These are phyloP conservation scores for Lipomyces yamadae DNA, from an alignment of 805 yeast species.

Conservation along the genomic window DNA sequence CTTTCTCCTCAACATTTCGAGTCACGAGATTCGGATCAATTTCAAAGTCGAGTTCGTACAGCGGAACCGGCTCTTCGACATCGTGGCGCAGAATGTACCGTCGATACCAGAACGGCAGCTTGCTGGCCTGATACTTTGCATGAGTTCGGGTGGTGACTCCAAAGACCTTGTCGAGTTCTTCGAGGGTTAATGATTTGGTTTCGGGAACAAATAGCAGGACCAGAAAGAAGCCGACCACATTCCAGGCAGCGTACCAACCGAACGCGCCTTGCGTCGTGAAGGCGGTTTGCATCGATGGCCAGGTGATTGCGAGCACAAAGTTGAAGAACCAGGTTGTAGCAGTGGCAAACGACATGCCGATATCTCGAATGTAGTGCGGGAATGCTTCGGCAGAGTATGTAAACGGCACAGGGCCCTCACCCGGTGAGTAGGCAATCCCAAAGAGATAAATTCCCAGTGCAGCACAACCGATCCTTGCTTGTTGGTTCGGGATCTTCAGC, in stretches of 20 bases:
- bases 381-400: constrained; percentile 85
- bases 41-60: constrained; percentile 10
- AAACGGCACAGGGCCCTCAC: constrained; percentile 90
- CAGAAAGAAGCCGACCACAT: constrained; percentile 70
- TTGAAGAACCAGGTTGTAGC: constrained; percentile 61
- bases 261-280: constrained; percentile 84
- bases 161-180: constrained; percentile 55
- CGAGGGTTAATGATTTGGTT: constrained; percentile 64
- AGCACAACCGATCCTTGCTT: constrained; percentile 65
- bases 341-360: constrained; percentile 80
- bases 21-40: not conserved
- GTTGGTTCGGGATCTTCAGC: constrained; percentile 63
- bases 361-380: constrained; percentile 76
- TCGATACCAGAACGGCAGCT: constrained; percentile 52
- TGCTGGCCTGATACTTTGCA: constrained; percentile 25
- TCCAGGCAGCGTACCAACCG: constrained; percentile 89
- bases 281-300: constrained; percentile 72
- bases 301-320: constrained; percentile 69
- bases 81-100: constrained; percentile 16
- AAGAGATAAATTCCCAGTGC: constrained; percentile 75
- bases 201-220: constrained; percentile 61
- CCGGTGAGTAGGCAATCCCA: constrained; percentile 75
- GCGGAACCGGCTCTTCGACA: constrained; percentile 13
- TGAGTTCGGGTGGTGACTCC: constrained; percentile 31
- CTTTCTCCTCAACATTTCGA: not conserved